Conservation (phyloP, 495 filamentous ascomycete genomes). For the Penicillium taxi region DNA sequence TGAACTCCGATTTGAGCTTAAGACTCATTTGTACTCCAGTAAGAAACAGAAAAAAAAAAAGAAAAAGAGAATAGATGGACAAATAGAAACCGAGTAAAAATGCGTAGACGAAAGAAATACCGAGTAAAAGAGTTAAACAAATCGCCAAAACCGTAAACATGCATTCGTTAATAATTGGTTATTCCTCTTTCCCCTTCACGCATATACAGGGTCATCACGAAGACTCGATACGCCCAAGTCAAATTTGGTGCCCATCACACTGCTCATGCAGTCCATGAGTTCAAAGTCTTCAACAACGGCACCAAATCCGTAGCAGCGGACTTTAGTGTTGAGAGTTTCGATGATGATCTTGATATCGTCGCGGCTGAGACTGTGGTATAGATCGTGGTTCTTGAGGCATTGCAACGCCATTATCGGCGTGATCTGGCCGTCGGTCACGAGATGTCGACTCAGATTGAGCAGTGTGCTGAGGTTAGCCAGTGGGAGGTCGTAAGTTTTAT, state of each 20-base stretch:
- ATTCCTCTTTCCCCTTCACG: constrained; percentile 16
- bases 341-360: constrained; percentile 68
- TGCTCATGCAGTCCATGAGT: constrained; percentile 74
- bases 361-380: constrained; percentile 52
- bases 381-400: constrained; percentile 63
- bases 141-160: no score
- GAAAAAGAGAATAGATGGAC: no score
- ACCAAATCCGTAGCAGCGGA: constrained; percentile 89
- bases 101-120: no score
- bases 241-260: constrained; percentile 57
- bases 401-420: constrained; percentile 96
- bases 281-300: constrained; percentile 72
- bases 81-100: no score
- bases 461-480: constrained; percentile 69
- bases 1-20: no score
- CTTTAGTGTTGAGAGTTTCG: constrained; percentile 65
- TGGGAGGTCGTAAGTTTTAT: constrained; percentile 46
- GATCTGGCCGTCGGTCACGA: constrained; percentile 86
- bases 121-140: no score
- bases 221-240: constrained; percentile 32
- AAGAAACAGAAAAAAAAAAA: no score
- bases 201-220: constrained; percentile 33
- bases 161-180: background rate
- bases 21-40: no score
- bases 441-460: constrained; percentile 71